phyloP scores from a whole-genome alignment of 441 rosid species.

The Metrosideros polymorpha region DNA sequence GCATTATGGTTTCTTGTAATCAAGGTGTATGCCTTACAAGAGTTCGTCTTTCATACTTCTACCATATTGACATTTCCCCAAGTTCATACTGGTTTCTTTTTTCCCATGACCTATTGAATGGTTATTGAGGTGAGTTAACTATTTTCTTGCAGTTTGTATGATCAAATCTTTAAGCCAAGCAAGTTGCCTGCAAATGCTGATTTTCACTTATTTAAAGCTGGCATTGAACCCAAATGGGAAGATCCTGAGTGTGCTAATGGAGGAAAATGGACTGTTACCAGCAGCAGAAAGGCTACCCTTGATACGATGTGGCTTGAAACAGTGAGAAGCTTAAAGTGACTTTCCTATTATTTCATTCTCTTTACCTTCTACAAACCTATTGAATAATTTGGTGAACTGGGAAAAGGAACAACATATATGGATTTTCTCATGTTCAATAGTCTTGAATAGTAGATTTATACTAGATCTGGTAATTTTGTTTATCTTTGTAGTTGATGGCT shows the following conservation, averaged over 20 bases:
- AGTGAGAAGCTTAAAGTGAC: conserved; percentile 11
- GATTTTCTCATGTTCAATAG: not conserved
- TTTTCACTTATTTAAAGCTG: conserved; percentile 55
- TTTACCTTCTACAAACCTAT: not conserved
- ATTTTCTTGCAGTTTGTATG: conserved; percentile 49
- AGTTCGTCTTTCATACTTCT: not conserved
- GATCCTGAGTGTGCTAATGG: conserved; percentile 68
- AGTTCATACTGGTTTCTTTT: not conserved
- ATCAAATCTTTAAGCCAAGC: conserved; percentile 64
- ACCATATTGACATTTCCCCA: not conserved
- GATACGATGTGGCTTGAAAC: conserved; percentile 62
- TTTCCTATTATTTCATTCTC: not conserved
- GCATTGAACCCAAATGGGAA: conserved; percentile 71
- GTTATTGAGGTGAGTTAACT: not conserved
- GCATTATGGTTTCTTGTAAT: not conserved
- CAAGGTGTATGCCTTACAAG: not conserved
- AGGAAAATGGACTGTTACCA: conserved; percentile 55
- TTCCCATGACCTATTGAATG: not conserved
- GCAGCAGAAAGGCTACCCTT: conserved; percentile 28
- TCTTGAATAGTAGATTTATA: not conserved
- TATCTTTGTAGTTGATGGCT: conserved; percentile 42
- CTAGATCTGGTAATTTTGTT: not conserved
- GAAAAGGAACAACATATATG: not conserved
- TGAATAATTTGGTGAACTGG: not conserved
- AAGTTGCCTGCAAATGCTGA: conserved; percentile 35